phyloP scores from a whole-genome alignment of 441 rosid species.

The Populus hybrid region DNA sequence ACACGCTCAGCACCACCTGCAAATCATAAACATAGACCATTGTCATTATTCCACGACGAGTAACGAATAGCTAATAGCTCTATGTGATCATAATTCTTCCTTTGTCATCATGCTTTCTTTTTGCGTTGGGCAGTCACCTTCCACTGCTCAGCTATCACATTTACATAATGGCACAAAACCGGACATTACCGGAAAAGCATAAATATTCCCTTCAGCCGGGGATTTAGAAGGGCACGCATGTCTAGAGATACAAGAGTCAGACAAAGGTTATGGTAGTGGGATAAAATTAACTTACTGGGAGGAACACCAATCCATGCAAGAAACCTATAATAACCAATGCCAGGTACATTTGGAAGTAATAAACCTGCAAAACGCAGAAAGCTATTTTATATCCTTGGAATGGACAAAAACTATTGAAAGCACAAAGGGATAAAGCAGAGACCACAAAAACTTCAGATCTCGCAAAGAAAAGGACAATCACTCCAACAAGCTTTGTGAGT shows the following conservation, averaged over 20 bases:
- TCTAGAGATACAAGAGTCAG: neutral
- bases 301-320: slow-evolving; percentile 84
- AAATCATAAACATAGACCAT: slow-evolving; percentile 20
- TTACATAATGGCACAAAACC: neutral
- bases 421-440: slow-evolving; percentile 11
- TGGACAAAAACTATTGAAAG: neutral
- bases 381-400: neutral
- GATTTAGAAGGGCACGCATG: neutral
- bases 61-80: neutral
- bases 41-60: neutral
- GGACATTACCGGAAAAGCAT: neutral
- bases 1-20: slow-evolving; percentile 79
- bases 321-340: slow-evolving; percentile 86
- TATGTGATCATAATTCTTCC: too few relatives aligned
- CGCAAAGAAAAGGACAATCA: slow-evolving; percentile 82
- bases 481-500: slow-evolving; percentile 88
- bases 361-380: slow-evolving; percentile 47
- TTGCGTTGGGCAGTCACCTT: too few relatives aligned
- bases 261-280: neutral
- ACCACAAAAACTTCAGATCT: slow-evolving; percentile 91
- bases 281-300: slow-evolving; percentile 59
- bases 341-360: slow-evolving; percentile 93
- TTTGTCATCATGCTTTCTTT: neutral
- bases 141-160: neutral
- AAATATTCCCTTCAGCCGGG: neutral